These are phyloP conservation scores for Chlorencoelia australis DNA, from an alignment of 2,329 filamentous ascomycete species.

Conservation along the genomic window DNA sequence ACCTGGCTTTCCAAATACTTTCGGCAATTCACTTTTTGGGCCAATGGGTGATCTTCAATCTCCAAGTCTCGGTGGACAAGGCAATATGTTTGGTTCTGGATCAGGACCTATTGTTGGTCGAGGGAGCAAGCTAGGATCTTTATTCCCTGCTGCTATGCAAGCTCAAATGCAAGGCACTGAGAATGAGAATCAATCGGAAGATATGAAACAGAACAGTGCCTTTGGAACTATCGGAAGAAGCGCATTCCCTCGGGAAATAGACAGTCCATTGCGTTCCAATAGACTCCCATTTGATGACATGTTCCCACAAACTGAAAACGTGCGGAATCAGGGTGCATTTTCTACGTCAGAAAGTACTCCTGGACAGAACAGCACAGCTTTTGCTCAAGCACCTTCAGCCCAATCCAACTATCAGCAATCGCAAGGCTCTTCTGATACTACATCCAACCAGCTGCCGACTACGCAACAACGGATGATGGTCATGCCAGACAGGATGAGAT, in stretches of 20 bases:
- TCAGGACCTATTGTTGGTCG: slow-evolving; percentile 56
- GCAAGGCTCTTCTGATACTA: slow-evolving; percentile 34
- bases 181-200: slow-evolving; percentile 49
- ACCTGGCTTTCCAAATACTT: slow-evolving; percentile 44
- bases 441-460: slow-evolving; percentile 57
- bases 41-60: slow-evolving; percentile 71
- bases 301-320: slow-evolving; percentile 17
- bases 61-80: slow-evolving; percentile 56
- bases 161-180: slow-evolving; percentile 75
- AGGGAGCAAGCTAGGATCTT: slow-evolving; percentile 70
- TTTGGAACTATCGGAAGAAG: slow-evolving; percentile 59
- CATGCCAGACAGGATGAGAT: slow-evolving; percentile 97
- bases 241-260: slow-evolving; percentile 48
- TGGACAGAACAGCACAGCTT: slow-evolving; percentile 17
- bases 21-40: slow-evolving; percentile 74
- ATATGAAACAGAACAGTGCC: slow-evolving; percentile 50
- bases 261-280: slow-evolving; percentile 47
- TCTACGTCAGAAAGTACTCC: slow-evolving; percentile 20
- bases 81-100: slow-evolving; percentile 58
- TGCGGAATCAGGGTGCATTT: slow-evolving; percentile 18
- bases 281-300: slow-evolving; percentile 46
- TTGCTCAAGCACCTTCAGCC: slow-evolving; percentile 18
- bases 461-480: slow-evolving; percentile 82
- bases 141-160: slow-evolving; percentile 86
- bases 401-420: slow-evolving; percentile 24